A percentile compares a stretch with the other conserved stretches of the same genome.
Conservation (phyloP, 2,329 filamentous ascomycete species). For the Teratosphaeria zuluensis region DNA sequence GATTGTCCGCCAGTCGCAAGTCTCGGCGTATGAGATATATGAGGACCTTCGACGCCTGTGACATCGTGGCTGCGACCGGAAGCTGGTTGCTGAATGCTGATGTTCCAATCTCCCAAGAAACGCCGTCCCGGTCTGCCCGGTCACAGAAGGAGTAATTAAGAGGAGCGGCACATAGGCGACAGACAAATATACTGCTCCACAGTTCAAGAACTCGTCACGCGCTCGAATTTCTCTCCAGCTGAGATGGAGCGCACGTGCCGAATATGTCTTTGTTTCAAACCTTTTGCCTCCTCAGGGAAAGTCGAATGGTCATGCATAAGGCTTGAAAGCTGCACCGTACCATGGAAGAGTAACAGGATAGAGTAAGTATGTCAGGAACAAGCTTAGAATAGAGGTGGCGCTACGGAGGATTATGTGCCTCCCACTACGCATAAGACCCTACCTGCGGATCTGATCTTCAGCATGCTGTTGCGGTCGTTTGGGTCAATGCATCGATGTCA, state of each 20-base stretch:
- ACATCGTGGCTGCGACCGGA: neutral
- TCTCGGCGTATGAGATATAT: conserved; percentile 66
- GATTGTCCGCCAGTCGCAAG: conserved; percentile 64
- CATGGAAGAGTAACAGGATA: neutral
- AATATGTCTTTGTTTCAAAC: neutral
- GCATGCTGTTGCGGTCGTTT: neutral
- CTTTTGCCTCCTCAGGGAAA: neutral
- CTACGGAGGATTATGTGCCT: neutral
- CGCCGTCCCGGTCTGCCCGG: neutral
- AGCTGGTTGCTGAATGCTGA: neutral
- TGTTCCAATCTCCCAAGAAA: neutral
- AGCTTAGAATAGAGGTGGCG: neutral
- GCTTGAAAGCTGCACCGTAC: neutral
- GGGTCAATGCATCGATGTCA: neutral
- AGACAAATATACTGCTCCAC: neutral
- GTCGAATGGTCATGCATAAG: neutral
- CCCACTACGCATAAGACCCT: neutral
- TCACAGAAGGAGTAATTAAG: neutral
- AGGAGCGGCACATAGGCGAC: neutral
- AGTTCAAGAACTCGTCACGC: neutral
- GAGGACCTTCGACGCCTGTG: conserved; percentile 38
- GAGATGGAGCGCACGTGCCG: neutral
- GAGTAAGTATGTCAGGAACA: neutral
- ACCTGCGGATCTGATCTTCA: neutral
- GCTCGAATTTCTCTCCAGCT: neutral